phyloP scores from a whole-genome alignment of 768 basidiomycete genomes.

The Macrolepiota fuliginosa region DNA sequence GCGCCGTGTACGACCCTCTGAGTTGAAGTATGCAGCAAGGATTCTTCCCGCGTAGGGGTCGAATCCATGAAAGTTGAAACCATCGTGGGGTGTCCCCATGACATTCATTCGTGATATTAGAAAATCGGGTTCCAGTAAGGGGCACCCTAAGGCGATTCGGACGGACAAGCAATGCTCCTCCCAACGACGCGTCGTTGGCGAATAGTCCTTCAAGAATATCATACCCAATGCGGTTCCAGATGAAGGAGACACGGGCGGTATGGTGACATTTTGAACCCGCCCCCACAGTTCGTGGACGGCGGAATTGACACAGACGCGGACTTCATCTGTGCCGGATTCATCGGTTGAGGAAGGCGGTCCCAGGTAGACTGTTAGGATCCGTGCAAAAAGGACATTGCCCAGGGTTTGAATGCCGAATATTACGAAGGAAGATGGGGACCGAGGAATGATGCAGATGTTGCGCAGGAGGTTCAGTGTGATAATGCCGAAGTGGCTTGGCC shows the following conservation, averaged over 20 bases:
- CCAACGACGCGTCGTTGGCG: not conserved
- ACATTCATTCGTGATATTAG: not conserved
- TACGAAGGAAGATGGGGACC: not conserved
- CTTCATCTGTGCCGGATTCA: not conserved
- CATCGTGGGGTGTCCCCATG: not conserved
- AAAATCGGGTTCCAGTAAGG: not conserved
- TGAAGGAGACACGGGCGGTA: not conserved
- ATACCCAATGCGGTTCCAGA: not conserved
- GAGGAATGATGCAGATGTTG: not conserved
- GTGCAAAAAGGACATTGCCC: not conserved
- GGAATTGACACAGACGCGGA: not conserved
- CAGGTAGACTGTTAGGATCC: not conserved
- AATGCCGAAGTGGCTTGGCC: not conserved
- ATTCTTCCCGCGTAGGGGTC: not conserved
- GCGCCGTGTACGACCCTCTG: not conserved
- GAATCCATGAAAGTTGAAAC: not conserved
- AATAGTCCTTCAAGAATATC: not conserved
- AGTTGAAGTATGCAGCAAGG: not conserved
- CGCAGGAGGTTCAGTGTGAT: not conserved
- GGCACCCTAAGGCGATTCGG: not conserved
- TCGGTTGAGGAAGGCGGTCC: not conserved
- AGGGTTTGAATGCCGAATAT: not conserved
- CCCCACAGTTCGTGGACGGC: not conserved
- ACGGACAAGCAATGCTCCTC: not conserved
- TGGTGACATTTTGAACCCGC: not conserved